Evolutionary conservation across 768 basidiomycete species (phyloP), one percentile per base, ranked within the genome.

Genomic region (Tulasnella sp.): DNA sequence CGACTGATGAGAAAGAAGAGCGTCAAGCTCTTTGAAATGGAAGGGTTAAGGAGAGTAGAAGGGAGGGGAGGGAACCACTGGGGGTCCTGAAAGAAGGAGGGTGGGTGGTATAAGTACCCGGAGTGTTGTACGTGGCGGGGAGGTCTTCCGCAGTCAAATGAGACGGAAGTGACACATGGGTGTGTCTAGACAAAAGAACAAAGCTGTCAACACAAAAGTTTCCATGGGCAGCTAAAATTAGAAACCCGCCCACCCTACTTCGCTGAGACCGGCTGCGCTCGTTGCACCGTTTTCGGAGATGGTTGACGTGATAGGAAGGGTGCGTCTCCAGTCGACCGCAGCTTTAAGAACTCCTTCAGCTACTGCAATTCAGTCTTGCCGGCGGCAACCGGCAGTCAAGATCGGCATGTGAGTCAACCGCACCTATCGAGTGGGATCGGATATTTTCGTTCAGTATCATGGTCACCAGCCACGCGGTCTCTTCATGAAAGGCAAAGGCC

Each of bases 181-280:
- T 9, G 42, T 8, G 42, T 28, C n/a, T 69, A 69, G 64, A 69
- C 64, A 69, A 69, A 69, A 37, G 31, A 69, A 69, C 31, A 69
- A 69, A 69, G 31, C 16, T 37, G 64, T 69, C 64, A 69, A 69
- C 28, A 69, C 64, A 69, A 69, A 31, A 69, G 64, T 69, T 69
- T 69, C 64, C 64, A 69, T 69, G 64, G n/a, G n/a, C 64, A 69
- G 31, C 60, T 64, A 64, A 64, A 64, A 24, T n/a, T 64, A 64
- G 60, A 64, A 50, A 50, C 48, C 11, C 1, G 60, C n/a, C 12
- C n/a, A 28, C 24, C 5, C 12, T 24, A 6, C 54, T 58, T 64
- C 20, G n/a, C 31, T 31, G 60, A 64, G n/a, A 28, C n/a, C 48
- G 48, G 48, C 48, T 50, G 18, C 48, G 16, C 48, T 24, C 60